Conservation (phyloP, 495 filamentous ascomycete species). For the Baudoinia panamericana region DNA sequence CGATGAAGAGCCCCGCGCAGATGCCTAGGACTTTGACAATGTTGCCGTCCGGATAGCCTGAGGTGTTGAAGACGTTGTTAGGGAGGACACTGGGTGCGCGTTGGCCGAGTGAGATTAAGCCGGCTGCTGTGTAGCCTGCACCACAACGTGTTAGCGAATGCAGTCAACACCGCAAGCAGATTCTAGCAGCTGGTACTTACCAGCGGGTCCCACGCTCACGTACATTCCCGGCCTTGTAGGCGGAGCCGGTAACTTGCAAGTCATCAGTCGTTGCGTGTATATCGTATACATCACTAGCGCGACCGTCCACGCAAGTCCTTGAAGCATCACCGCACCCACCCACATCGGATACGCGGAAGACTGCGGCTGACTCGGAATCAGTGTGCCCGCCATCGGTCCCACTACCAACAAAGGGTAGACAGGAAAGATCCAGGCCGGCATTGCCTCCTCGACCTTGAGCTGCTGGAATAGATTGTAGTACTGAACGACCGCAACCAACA, state of each 20-base stretch:
- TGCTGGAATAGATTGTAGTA: slow-evolving; percentile 41
- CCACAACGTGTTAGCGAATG: background rate
- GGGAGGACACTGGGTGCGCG: slow-evolving; percentile 18
- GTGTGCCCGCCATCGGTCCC: slow-evolving; percentile 36
- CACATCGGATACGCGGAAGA: slow-evolving; percentile 34
- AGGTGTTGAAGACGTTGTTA: slow-evolving; percentile 8
- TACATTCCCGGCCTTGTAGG: slow-evolving; percentile 27
- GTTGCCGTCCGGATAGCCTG: slow-evolving; percentile 8
- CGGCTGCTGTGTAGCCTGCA: slow-evolving; percentile 20
- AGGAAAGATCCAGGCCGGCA: slow-evolving; percentile 45
- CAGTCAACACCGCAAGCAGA: background rate
- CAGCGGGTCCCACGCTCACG: slow-evolving; percentile 24
- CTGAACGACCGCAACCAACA: slow-evolving; percentile 35
- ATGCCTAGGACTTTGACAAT: slow-evolving; percentile 32
- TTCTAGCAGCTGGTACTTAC: slow-evolving; percentile 3
- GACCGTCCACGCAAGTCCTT: slow-evolving; percentile 40
- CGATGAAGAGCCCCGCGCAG: slow-evolving; percentile 37
- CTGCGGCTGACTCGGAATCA: slow-evolving; percentile 34
- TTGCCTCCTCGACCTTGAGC: slow-evolving; percentile 29
- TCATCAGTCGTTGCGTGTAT: slow-evolving; percentile 27
- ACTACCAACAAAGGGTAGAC: slow-evolving; percentile 43
- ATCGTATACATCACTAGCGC: slow-evolving; percentile 38
- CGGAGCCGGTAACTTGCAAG: slow-evolving; percentile 21
- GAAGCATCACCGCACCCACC: slow-evolving; percentile 37
- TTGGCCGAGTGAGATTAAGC: slow-evolving; percentile 16